These are phyloP conservation scores for Miscanthus sacchariflorus DNA, from an alignment of 202 grass and related monocot species.

Conservation along the genomic window DNA sequence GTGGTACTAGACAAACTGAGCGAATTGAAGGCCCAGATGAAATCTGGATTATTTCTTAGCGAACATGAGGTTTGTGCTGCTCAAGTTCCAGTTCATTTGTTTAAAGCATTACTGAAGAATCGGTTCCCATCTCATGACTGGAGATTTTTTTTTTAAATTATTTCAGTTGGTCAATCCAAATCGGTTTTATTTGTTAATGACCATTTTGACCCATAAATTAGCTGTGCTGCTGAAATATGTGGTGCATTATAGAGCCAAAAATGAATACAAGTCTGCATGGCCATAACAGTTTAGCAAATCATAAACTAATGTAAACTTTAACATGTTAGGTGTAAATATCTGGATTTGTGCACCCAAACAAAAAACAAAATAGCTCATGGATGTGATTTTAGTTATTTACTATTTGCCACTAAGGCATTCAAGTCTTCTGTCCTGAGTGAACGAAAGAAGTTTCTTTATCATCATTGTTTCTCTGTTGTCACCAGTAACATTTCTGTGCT, in stretches of 20 bases:
- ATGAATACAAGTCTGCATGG: conserved; percentile 12
- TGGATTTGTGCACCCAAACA: neutral
- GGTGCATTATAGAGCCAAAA: conserved; percentile 15
- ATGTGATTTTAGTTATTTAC: neutral
- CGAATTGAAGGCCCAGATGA: conserved; percentile 83
- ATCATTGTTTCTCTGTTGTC: conserved; percentile 7
- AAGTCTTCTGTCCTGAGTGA: neutral
- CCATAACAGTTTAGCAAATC: conserved; percentile 10
- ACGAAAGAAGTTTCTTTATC: conserved; percentile 1
- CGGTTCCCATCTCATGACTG: neutral
- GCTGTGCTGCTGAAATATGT: neutral
- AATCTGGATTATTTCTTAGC: conserved; percentile 65
- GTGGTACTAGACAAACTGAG: conserved; percentile 56
- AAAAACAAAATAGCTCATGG: neutral
- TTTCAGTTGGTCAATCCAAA: conserved; percentile 18
- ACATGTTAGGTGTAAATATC: neutral
- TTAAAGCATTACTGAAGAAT: conserved; percentile 17
- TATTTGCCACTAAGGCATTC: neutral
- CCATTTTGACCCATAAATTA: conserved; percentile 10
- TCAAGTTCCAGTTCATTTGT: conserved; percentile 21
- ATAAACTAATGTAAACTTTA: conserved; percentile 9
- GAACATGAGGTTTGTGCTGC: conserved; percentile 62
- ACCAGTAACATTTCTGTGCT: conserved; percentile 6
- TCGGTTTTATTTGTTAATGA: neutral
- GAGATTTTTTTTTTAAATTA: too few species aligned